These are phyloP conservation scores for Lecanicillium sp. DNA, from an alignment of 2,329 filamentous ascomycete species.

Conservation along the genomic window DNA sequence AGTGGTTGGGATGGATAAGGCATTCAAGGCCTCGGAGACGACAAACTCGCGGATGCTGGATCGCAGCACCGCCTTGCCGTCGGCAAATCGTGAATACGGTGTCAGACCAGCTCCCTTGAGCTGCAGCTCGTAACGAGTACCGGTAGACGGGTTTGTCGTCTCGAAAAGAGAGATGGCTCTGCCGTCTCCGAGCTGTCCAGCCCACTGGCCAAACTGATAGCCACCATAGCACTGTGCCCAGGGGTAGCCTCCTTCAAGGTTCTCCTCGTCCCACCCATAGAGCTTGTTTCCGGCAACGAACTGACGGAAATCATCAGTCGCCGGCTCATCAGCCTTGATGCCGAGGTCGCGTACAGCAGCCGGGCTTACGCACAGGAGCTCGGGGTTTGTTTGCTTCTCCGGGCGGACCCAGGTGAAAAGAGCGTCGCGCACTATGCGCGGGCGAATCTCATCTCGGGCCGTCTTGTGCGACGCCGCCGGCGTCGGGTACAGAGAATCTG, in stretches of 20 bases:
- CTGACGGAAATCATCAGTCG: conserved; percentile 67
- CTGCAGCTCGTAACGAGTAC: conserved; percentile 80
- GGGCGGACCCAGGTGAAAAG: conserved; percentile 89
- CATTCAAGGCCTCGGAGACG: conserved; percentile 82
- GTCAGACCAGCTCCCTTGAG: conserved; percentile 91
- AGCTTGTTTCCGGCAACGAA: conserved; percentile 79
- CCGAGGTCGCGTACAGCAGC: conserved; percentile 77
- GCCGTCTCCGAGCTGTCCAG: conserved; percentile 90
- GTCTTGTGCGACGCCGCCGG: conserved; percentile 76
- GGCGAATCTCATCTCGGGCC: conserved; percentile 67
- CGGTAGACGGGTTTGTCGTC: conserved; percentile 65
- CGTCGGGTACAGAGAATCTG: conserved; percentile 73
- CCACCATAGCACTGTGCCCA: conserved; percentile 99
- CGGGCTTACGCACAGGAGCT: conserved; percentile 75
- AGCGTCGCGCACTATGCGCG: conserved; percentile 77
- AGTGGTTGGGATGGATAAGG: conserved; percentile 79
- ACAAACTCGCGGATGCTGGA: conserved; percentile 93
- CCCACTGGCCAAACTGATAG: conserved; percentile 77
- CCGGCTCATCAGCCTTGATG: conserved; percentile 60
- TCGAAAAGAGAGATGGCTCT: conserved; percentile 94
- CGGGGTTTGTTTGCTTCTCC: conserved; percentile 62
- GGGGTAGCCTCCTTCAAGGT: conserved; percentile 69
- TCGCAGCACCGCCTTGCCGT: conserved; percentile 87
- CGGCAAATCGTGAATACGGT: conserved; percentile 92
- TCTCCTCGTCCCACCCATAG: conserved; percentile 67